These are phyloP conservation scores for Artomyces pyxidatus DNA, from an alignment of 768 basidiomycete genomes.

Conservation along the genomic window DNA sequence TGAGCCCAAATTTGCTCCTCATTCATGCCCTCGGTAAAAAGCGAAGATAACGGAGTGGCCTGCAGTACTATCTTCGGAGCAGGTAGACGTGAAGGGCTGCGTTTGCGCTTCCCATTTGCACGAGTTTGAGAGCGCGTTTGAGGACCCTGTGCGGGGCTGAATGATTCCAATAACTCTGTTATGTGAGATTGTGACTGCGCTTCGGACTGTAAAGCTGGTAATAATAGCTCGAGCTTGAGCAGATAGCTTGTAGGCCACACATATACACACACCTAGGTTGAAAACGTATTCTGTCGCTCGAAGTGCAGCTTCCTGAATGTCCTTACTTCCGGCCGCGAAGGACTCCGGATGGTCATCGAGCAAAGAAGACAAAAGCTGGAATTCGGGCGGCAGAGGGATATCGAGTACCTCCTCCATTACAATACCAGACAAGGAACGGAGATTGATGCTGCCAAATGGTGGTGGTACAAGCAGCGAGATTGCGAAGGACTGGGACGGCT, in stretches of 20 bases:
- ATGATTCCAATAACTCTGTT: conserved; percentile 52
- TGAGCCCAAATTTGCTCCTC: conserved; percentile 92
- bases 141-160: conserved; percentile 62
- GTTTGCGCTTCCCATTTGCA: conserved; percentile 35
- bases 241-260: neutral
- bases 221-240: neutral
- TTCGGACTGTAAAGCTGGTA: conserved; percentile 63
- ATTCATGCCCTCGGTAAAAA: conserved; percentile 75
- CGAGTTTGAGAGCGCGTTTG: conserved; percentile 64
- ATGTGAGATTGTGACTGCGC: conserved; percentile 54
- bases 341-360: conserved; percentile 47
- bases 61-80: conserved; percentile 27
- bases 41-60: conserved; percentile 65
- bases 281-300: conserved; percentile 69
- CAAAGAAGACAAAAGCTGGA: conserved; percentile 43
- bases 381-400: conserved; percentile 28
- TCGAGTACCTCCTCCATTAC: conserved; percentile 7
- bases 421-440: neutral
- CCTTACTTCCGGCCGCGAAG: conserved; percentile 45
- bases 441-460: too few relatives aligned
- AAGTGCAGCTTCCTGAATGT: conserved; percentile 51
- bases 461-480: too few relatives aligned
- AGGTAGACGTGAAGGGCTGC: conserved; percentile 27
- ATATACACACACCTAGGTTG: conserved; percentile 50
- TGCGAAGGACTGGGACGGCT: too few relatives aligned